A percentile compares a stretch with the other conserved stretches of the same genome.
Evolutionary conservation across 2,329 filamentous ascomycete genomes (phyloP).

Genomic region (Cladophialophora chaetospira): DNA sequence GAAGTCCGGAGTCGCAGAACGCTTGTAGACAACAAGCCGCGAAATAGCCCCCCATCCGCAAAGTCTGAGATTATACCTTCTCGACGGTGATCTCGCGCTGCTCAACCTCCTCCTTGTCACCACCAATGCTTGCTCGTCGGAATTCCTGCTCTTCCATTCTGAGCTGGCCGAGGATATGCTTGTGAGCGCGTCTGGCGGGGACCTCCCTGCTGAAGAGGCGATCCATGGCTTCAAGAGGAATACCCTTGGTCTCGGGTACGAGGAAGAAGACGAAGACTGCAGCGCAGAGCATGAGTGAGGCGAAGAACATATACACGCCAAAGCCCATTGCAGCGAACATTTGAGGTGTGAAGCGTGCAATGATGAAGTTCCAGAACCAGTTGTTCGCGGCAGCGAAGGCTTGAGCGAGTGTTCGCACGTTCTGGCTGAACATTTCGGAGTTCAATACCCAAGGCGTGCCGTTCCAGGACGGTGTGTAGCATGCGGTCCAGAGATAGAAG

Average conservation of each 20-base stretch:
- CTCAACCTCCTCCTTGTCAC: conserved; percentile 34
- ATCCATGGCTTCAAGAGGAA: conserved; percentile 68
- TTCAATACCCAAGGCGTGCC: conserved; percentile 69
- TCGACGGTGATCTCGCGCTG: conserved; percentile 24
- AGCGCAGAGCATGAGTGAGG: conserved; percentile 61
- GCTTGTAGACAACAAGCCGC: not conserved
- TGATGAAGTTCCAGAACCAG: conserved; percentile 58
- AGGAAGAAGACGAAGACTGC: conserved; percentile 64
- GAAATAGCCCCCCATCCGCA: not conserved
- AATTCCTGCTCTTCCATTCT: conserved; percentile 41
- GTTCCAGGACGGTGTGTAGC: conserved; percentile 73
- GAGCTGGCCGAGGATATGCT: conserved; percentile 38
- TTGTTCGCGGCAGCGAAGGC: conserved; percentile 71
- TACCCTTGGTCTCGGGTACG: conserved; percentile 66
- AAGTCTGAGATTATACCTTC: conserved; percentile 19
- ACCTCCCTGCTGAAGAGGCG: conserved; percentile 55
- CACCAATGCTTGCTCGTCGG: conserved; percentile 30
- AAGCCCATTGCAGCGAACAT: conserved; percentile 52
- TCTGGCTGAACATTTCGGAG: conserved; percentile 71
- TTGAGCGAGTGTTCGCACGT: conserved; percentile 69
- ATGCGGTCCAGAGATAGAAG: conserved; percentile 73
- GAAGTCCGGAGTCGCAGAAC: not conserved
- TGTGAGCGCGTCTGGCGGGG: conserved; percentile 42
- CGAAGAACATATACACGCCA: conserved; percentile 71
- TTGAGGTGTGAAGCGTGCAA: too few species aligned